Base-by-base conservation (phyloP, 768 basidiomycete genomes). In the Crassisporium funariophilum region DNA sequence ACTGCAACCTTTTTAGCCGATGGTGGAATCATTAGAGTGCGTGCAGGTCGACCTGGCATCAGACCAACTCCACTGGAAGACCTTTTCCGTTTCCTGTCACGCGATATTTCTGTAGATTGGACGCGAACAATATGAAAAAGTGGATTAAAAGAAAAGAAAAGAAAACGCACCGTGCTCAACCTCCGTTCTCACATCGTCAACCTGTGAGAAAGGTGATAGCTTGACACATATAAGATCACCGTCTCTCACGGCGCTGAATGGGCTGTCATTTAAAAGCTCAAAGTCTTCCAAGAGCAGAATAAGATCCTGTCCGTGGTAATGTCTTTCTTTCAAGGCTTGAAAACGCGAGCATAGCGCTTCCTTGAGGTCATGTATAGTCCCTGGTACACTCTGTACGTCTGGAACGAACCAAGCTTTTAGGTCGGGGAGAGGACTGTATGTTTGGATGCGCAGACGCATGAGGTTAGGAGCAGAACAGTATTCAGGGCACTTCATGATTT, bases 361-460 rank as follows among this genome's bases (percentile, higher is more conserved):
- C 50, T 77, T 80, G 24, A 80, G 62, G 25, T 72, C 65, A 2
- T 50, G 34, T 4, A 77, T 63, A 0, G 64, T 71, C n/a, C 51
- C 49, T 15, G 61, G 56, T 4, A 37, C 23, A 27, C 41, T 41
- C 2, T 50, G 54, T 9, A 55, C 44, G 31, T 70, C 64, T 21
- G 73, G 68, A 15, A 69, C 63, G 51, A 79, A 79, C 82, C 82
- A 84, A 4, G 73, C 78, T 49, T 74, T 78, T 11, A 79, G 49
- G 17, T 61, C 66, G 1, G 77, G 76, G 11, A 84, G 66, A 25
- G 81, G 81, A 23, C 67, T 55, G 4, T 59, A 57, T 0, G 77
- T 71, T 46, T 75, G 76, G 44, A 84, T 65, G 53, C 74, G 73
- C 40, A 83, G 59, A 9, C 82, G 74, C 80, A 83, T 80, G 25